A percentile compares a stretch with the other conserved stretches of the same genome.
Evolutionary conservation across 768 basidiomycete genomes (phyloP).

Genomic region (Calocybe cyanea): DNA sequence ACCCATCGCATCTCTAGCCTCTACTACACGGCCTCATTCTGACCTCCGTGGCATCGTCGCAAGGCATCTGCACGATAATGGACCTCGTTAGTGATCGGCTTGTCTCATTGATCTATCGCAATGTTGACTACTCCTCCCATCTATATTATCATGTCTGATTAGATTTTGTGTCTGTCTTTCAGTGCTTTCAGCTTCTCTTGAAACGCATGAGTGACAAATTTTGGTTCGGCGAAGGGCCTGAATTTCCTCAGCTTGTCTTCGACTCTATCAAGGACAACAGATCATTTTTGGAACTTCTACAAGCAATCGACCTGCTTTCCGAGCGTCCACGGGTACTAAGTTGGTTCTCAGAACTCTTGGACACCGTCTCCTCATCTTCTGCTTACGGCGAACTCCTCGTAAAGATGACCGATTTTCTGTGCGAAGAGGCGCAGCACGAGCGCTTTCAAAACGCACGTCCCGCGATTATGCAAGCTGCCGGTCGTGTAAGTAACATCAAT

Average conservation of each 20-base stretch:
- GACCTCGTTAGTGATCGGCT: conserved; percentile 47
- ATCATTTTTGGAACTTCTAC: conserved; percentile 45
- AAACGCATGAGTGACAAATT: conserved; percentile 50
- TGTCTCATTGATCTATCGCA: no score
- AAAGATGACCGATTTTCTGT: conserved; percentile 68
- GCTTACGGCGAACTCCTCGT: conserved; percentile 67
- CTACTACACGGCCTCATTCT: conserved; percentile 29
- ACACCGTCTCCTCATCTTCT: conserved; percentile 45
- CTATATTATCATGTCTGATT: conserved; percentile 8
- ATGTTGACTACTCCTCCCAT: conserved; percentile 9
- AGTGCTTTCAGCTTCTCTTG: conserved; percentile 56
- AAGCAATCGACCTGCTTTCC: conserved; percentile 25
- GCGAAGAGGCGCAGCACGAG: conserved; percentile 79
- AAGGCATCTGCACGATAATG: conserved; percentile 57
- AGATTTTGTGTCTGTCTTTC: conserved; percentile 62
- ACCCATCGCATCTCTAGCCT: conserved; percentile 38
- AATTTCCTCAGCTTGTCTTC: conserved; percentile 76
- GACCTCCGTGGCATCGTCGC: conserved; percentile 53
- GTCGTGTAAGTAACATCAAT: conserved; percentile 49
- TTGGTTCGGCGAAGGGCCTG: conserved; percentile 69
- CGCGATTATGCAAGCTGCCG: conserved; percentile 53
- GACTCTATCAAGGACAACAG: conserved; percentile 82
- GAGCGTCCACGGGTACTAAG: conserved; percentile 47
- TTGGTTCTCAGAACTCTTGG: conserved; percentile 66
- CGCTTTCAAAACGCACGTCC: conserved; percentile 61